These are phyloP conservation scores for Paulownia fortunei DNA, from an alignment of 257 asterid species.

Conservation along the genomic window DNA sequence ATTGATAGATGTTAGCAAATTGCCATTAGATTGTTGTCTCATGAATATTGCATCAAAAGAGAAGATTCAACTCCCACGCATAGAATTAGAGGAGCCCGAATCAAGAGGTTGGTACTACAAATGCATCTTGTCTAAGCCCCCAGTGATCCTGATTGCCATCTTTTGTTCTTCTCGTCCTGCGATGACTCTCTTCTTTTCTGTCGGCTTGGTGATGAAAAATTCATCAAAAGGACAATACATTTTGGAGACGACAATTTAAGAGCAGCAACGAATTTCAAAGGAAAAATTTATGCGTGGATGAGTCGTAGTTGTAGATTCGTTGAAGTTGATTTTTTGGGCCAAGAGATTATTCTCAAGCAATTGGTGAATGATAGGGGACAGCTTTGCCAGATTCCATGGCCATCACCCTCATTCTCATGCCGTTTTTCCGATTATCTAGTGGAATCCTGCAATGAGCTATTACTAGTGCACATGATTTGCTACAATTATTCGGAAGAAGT, in stretches of 20 bases:
- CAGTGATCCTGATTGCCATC: neutral
- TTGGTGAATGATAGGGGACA: neutral
- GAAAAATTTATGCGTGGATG: neutral
- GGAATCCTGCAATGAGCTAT: neutral
- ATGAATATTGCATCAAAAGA: neutral
- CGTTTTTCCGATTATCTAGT: neutral
- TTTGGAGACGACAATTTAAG: neutral
- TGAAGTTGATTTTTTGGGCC: neutral
- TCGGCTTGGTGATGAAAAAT: neutral
- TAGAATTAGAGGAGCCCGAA: neutral
- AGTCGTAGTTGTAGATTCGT: neutral
- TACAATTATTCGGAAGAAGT: neutral
- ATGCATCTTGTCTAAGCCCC: conserved; percentile 14
- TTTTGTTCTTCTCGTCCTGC: neutral
- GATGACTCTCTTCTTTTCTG: neutral
- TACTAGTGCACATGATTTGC: neutral
- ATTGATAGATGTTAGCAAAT: neutral
- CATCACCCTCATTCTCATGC: neutral
- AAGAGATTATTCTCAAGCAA: neutral
- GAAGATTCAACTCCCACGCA: neutral
- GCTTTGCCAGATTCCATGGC: neutral
- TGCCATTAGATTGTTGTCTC: neutral
- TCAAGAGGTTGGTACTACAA: neutral
- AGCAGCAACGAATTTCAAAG: neutral
- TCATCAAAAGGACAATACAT: neutral